phyloP scores from a whole-genome alignment of 75 land plant genomes.

The Cupressus sempervirens region DNA sequence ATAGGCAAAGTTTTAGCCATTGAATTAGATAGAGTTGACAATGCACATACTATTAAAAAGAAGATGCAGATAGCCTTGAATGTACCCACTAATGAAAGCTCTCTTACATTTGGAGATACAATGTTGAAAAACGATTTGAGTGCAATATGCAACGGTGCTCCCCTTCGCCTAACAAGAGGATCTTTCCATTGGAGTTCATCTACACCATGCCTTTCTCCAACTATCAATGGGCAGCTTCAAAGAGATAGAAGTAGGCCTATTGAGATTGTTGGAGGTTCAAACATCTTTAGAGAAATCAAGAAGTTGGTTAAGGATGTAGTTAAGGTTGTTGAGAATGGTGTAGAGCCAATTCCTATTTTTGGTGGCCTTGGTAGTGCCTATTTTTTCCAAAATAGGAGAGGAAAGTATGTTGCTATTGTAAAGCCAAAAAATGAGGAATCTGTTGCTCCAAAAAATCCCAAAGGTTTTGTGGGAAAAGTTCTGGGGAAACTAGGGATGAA shows the following conservation, averaged over 20 bases:
- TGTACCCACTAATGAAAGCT: slow-evolving; percentile 53
- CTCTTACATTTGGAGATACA: slow-evolving; percentile 52
- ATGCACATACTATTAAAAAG: slow-evolving; percentile 63
- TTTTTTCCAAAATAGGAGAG: slow-evolving; percentile 62
- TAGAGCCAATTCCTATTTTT: slow-evolving; percentile 58
- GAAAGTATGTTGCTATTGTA: slow-evolving; percentile 74
- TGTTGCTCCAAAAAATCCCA: slow-evolving; percentile 89
- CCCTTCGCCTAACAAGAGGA: slow-evolving; percentile 38
- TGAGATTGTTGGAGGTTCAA: slow-evolving; percentile 61
- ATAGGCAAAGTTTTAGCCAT: slow-evolving; percentile 64
- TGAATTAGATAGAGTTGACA: slow-evolving; percentile 60
- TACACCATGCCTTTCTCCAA: slow-evolving; percentile 75
- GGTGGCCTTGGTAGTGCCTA: slow-evolving; percentile 89
- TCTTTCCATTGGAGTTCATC: slow-evolving; percentile 69
- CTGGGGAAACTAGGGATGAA: slow-evolving; percentile 84
- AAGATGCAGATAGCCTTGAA: slow-evolving; percentile 54
- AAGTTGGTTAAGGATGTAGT: slow-evolving; percentile 53
- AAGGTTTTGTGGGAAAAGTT: slow-evolving; percentile 72
- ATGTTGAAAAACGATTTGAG: slow-evolving; percentile 63
- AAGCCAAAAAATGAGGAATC: slow-evolving; percentile 94
- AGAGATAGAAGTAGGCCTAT: slow-evolving; percentile 40
- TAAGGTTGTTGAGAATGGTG: slow-evolving; percentile 54
- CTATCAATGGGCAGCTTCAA: slow-evolving; percentile 33
- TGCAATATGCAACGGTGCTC: slow-evolving; percentile 43
- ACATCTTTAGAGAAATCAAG: slow-evolving; percentile 24